phyloP scores from a whole-genome alignment of 305 asterid species.

The Solanum hybrid region DNA sequence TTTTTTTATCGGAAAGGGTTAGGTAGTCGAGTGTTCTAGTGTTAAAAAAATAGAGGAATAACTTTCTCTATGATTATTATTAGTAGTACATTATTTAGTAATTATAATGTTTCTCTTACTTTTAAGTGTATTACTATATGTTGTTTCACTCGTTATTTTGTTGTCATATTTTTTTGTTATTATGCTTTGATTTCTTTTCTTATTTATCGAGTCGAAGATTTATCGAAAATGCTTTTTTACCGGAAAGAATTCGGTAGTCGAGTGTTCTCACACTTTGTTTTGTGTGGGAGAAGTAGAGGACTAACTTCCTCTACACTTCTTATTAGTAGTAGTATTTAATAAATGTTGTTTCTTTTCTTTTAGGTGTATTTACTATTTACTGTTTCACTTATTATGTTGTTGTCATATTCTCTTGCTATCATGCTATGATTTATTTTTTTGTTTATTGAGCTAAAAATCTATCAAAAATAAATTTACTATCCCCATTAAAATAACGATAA shows the following conservation, averaged over 20 bases:
- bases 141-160: neutral
- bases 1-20: no score
- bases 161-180: neutral
- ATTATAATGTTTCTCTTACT: neutral
- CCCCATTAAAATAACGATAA: neutral
- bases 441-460: neutral
- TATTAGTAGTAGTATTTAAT: neutral
- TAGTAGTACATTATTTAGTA: neutral
- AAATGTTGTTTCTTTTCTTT: neutral
- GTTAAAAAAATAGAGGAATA: neutral
- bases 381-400: neutral
- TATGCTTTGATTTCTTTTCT: neutral
- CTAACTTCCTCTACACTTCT: neutral
- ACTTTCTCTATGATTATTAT: neutral
- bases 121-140: neutral
- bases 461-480: neutral
- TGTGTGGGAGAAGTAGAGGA: neutral
- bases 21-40: no score
- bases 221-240: no score
- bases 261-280: neutral
- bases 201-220: neutral
- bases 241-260: fast-evolving
- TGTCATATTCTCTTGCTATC: neutral
- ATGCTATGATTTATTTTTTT: neutral
- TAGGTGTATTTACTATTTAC: neutral